A percentile compares a stretch with the other conserved stretches of the same genome.
phyloP scores from a whole-genome alignment of 306 rosid species.

The Prunus fruticosa region DNA sequence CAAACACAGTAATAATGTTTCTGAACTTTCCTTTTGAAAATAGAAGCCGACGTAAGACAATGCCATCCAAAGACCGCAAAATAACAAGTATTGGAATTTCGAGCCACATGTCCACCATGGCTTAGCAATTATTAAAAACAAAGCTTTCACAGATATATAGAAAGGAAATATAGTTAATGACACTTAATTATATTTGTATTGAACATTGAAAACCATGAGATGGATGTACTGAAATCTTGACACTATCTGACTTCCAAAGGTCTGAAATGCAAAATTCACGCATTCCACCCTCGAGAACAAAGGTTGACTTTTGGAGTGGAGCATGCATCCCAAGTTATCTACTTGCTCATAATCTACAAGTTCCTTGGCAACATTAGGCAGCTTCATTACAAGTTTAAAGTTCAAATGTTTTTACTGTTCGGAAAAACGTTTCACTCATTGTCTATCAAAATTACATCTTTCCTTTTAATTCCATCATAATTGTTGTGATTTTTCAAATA shows the following conservation, averaged over 20 bases:
- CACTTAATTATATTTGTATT: not conserved
- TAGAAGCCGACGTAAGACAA: constrained; percentile 3
- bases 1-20: not conserved
- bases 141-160: not conserved
- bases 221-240: not conserved
- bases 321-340: not conserved
- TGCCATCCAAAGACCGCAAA: not conserved
- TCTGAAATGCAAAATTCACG: not conserved
- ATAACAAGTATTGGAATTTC: constrained; percentile 9
- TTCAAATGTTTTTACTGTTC: not conserved
- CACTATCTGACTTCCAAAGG: not conserved
- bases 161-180: not conserved
- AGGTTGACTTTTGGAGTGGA: not conserved
- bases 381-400: not conserved
- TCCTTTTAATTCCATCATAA: not conserved
- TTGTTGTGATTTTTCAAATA: not conserved
- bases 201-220: not conserved
- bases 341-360: not conserved
- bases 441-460: not conserved
- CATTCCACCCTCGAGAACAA: not conserved
- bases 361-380: not conserved
- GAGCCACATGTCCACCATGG: not conserved
- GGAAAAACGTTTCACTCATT: not conserved
- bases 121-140: constrained; percentile 1
- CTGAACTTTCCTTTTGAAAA: not conserved